Conservation (phyloP, 2,329 filamentous ascomycete genomes). For the Whalleya microplaca region DNA sequence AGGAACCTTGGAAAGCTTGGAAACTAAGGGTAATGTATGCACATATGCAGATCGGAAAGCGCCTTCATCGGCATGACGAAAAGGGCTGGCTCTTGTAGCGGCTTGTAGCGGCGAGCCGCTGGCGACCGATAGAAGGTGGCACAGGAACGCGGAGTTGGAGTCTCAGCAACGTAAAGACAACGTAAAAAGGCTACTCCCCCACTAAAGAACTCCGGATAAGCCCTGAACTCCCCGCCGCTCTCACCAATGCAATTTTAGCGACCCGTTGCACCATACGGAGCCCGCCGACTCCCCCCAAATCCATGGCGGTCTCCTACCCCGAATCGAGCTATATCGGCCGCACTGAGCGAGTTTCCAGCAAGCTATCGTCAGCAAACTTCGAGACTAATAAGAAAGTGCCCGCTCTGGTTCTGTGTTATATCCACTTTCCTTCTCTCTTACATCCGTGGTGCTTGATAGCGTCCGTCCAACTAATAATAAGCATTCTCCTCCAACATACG, state of each 20-base stretch:
- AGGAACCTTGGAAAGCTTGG: too few relatives aligned
- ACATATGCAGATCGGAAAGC: slow-evolving; percentile 25
- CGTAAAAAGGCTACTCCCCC: slow-evolving; percentile 14
- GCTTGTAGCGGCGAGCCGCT: slow-evolving; percentile 12
- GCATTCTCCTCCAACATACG: too few relatives aligned
- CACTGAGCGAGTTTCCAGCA: neutral
- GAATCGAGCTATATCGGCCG: slow-evolving; percentile 1
- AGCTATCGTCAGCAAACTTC: neutral
- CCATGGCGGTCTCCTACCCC: slow-evolving; percentile 14
- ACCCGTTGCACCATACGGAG: slow-evolving; percentile 24
- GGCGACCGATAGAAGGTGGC: slow-evolving; percentile 22
- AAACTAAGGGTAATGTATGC: neutral
- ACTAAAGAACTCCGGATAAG: slow-evolving; percentile 11
- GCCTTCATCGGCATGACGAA: slow-evolving; percentile 23
- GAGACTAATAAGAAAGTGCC: neutral
- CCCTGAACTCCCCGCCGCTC: slow-evolving; percentile 10
- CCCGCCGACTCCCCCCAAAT: slow-evolving; percentile 23
- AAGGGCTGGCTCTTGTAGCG: neutral
- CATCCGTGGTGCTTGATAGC: neutral
- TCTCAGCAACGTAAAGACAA: slow-evolving; percentile 9
- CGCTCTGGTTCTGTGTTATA: neutral
- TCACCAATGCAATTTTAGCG: slow-evolving; percentile 20
- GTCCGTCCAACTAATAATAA: too few relatives aligned
- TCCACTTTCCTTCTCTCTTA: neutral
- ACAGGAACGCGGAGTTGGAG: slow-evolving; percentile 15